Conservation (phyloP, 495 filamentous ascomycete genomes). For the Lentithecium fluviatile region DNA sequence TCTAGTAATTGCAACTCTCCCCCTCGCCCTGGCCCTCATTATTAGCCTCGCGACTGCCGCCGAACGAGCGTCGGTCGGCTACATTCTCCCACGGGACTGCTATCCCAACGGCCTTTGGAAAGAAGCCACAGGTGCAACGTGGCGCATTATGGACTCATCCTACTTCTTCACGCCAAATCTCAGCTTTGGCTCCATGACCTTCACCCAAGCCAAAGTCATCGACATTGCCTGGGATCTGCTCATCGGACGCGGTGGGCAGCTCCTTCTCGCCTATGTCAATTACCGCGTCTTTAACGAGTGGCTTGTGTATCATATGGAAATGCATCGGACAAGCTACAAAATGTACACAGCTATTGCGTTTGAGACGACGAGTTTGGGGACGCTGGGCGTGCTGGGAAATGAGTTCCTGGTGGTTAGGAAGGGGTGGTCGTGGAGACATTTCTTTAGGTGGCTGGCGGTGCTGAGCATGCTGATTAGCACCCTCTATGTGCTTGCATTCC, state of each 20-base stretch:
- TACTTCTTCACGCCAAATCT: conserved; percentile 42
- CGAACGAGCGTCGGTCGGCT: conserved; percentile 13
- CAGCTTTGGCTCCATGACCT: conserved; percentile 46
- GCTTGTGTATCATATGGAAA: conserved; percentile 33
- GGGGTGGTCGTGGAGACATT: conserved; percentile 6
- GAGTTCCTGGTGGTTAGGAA: conserved; percentile 19
- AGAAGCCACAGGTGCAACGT: conserved; percentile 18
- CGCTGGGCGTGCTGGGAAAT: conserved; percentile 21
- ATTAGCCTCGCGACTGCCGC: conserved; percentile 16
- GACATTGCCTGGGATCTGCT: conserved; percentile 39
- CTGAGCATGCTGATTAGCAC: conserved; percentile 33
- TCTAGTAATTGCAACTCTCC: conserved; percentile 5
- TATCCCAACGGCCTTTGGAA: conserved; percentile 32
- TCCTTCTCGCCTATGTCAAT: conserved; percentile 34
- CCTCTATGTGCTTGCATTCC: conserved; percentile 35
- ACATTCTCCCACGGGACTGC: conserved; percentile 8
- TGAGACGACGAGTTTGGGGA: conserved; percentile 15
- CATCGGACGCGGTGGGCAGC: conserved; percentile 36
- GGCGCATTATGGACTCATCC: conserved; percentile 29
- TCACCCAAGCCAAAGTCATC: conserved; percentile 36
- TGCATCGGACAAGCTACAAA: conserved; percentile 28
- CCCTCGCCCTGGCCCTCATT: conserved; percentile 15
- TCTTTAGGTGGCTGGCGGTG: conserved; percentile 24
- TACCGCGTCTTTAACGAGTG: conserved; percentile 39
- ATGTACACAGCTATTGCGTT: conserved; percentile 36